Conservation (phyloP, 2,329 filamentous ascomycete species). For the Colletotrichum sp. region DNA sequence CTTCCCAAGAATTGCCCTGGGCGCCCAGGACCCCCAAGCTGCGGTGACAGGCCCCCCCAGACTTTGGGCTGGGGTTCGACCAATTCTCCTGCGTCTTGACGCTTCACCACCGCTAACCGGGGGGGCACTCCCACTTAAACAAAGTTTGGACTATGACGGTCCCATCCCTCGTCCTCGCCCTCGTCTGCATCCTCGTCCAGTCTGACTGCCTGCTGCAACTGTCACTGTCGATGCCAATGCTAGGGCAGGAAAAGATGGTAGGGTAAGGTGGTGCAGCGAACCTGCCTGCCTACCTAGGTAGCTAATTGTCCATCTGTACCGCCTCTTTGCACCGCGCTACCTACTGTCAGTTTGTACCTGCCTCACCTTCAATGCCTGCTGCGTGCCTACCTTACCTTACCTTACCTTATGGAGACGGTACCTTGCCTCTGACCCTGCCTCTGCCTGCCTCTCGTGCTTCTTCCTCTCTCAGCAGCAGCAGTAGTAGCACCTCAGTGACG, state of each 20-base stretch:
- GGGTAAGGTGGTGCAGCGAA: not conserved
- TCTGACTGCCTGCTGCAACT: not conserved
- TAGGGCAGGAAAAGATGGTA: not conserved
- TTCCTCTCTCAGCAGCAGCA: not conserved
- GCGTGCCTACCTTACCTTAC: not conserved
- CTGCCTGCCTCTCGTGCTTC: not conserved
- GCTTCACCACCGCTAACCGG: constrained; percentile 1
- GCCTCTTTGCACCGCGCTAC: not conserved
- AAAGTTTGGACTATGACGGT: constrained; percentile 24
- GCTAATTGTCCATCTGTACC: not conserved
- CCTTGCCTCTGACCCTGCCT: not conserved
- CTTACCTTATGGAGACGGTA: not conserved
- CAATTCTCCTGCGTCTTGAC: constrained; percentile 4
- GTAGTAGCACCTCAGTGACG: not conserved
- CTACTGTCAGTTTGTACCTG: not conserved
- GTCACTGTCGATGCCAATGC: not conserved
- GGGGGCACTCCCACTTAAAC: constrained; percentile 4
- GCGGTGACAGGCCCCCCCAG: not conserved
- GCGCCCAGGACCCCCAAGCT: not conserved
- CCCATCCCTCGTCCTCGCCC: not conserved
- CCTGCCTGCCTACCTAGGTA: not conserved
- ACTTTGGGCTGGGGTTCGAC: constrained; percentile 9
- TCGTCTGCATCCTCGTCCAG: not conserved
- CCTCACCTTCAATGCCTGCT: not conserved
- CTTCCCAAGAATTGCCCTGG: not conserved